Base-by-base conservation (phyloP, 2,329 filamentous ascomycete genomes). In the Fusarium incarnatum region DNA sequence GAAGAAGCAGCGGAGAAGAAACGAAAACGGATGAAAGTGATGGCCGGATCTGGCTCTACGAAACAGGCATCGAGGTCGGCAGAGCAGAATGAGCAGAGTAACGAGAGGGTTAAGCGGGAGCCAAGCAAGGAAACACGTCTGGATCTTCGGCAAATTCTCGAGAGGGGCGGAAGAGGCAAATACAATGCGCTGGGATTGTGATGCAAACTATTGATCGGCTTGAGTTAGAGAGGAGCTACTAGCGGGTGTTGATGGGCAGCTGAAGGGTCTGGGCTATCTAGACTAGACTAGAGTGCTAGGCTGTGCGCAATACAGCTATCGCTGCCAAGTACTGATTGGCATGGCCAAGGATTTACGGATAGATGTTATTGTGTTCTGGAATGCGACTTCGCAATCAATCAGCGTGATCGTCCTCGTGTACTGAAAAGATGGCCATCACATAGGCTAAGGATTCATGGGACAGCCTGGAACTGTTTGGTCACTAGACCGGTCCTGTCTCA, bases 161-260 rank as follows among this genome's bases (percentile, higher is more conserved):
- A 68, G 48, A 67, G 73, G 20, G 76, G 77, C 37, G 74, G 73
- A 34, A 71, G 73, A 56, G 77, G 79, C 41, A 77, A 77, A 50
- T 81, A 80, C 50, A 72, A 73, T 66, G 78, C 79, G 28, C 62
- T 81, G 57, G 79, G 79, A 6, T 59, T 81, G 45, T 81, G 18
- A 23, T 52, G 34, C 18, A 37, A 15, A 41, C 49, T 52, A 27
- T 41, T 25, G 23, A 41, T 42, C 25, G 15, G 40, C 23, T 40
- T 47, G 57, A 44, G 37, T 50, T 59, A 56, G 37, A 50, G 54
- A 56, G 54, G 67, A 50, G 16, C 20, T 56, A 63, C 61, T 71
- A 64, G 66, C 64, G 66, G 67, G 56, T 44, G 59, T 64, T 65
- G 32, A 45, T 64, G 57, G 32, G 47, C 23, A 64, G 59, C 49